Evolutionary conservation across 176 grass and related monocot species (phyloP).

Genomic region (Olyra latifolia): DNA sequence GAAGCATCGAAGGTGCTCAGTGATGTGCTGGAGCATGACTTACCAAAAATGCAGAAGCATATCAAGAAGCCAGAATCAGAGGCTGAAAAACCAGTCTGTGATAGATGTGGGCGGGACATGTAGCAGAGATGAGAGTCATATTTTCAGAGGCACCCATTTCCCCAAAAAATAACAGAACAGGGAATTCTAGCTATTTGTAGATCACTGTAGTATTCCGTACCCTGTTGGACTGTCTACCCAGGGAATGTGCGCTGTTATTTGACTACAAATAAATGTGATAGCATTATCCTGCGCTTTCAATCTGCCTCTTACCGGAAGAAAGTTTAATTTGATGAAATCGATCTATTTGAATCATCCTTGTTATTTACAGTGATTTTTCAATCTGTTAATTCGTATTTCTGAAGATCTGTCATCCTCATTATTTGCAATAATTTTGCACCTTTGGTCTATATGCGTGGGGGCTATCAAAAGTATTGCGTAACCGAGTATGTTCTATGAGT

Average conservation of each 20-base stretch:
- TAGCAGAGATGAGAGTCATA: background rate
- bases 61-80: constrained; percentile 58
- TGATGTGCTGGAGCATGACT: constrained; percentile 78
- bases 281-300: background rate
- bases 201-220: background rate
- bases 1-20: constrained; percentile 79
- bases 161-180: background rate
- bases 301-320: background rate
- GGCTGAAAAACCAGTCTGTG: constrained; percentile 48
- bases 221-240: background rate
- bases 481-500: too few species aligned
- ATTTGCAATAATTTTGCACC: too few species aligned
- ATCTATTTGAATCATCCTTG: background rate
- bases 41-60: constrained; percentile 67
- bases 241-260: background rate
- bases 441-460: too few species aligned
- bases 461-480: too few species aligned
- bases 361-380: background rate
- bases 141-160: background rate
- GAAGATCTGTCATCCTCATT: too few species aligned
- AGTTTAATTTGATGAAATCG: background rate
- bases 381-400: background rate
- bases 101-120: constrained; percentile 64
- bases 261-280: background rate
- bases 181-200: background rate